Base-by-base conservation (phyloP, 2,329 filamentous ascomycete species). In the Claviceps humidiphila region DNA sequence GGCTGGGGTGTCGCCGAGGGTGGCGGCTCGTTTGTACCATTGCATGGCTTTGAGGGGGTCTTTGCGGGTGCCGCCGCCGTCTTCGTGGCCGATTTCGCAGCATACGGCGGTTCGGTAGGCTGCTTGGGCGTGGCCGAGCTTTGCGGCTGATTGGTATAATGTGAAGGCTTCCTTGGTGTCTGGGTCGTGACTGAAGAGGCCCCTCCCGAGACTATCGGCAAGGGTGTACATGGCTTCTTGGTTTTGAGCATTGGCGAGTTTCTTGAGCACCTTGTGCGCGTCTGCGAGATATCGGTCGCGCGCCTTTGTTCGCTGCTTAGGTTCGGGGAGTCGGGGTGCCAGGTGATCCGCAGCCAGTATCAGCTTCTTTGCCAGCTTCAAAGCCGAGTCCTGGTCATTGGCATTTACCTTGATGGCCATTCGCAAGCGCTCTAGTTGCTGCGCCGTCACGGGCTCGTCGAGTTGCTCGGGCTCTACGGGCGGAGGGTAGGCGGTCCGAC, bases 51-150 rank as follows among this genome's bases (percentile, higher is more conserved):
- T 97, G 58, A 91, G 70, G 0, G 89, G 88, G 63, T 98, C 93
- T 60, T 85, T 87, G 54, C 88, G 82, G 1, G 93, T 97, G 24
- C 93, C 93, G 50, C 93, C 93, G 34, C 90, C 91, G 61, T 95
- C 90, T 64, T 97, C 91, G 52, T 89, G 82, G 3, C 93, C 93
- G 60, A 98, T 89, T 66, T 98, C 93, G 64, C 93, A 97, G 71
- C 93, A 98, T 0, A 98, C 91, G 0, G 93, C 93, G 26, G 93
- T 95, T 51, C 93, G 81, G 66, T 97, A 98, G 0, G 93, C 93
- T 30, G 89, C 87, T 51, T 86, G 84, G 2, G 87, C 78, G 65
- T 98, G 89, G 1, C 88, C 88, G 13, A 84, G 71, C 70, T 97
- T 98, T 0, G 93, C 93, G 2, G 91, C 89, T 9, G 89, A 89